Evolutionary conservation across 2,329 filamentous ascomycete species (phyloP), one percentile per base, ranked within the genome.

Genomic region (Fusarium sambucinum): DNA sequence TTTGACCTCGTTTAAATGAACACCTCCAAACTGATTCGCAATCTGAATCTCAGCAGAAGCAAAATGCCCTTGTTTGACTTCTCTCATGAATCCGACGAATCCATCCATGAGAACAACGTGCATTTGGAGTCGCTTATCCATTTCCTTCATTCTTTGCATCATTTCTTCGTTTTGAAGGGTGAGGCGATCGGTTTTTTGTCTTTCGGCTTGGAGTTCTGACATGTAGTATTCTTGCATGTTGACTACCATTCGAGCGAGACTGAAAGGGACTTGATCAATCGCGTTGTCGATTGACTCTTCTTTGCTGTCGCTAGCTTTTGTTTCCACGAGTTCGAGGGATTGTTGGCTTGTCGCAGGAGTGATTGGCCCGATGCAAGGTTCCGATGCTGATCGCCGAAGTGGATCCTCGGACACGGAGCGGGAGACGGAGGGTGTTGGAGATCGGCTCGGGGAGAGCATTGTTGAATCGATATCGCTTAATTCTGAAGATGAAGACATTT

Each of bases 211-310:
- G 1, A 75, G 56, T 12, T 73, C 67, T 4, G 59, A 37, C 2
- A 40, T 48, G 12, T 75, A 75, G 10, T 70, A 41, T n/a, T 70
- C 62, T 9, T 73, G 70, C 61, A 75, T 70, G 4, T 71, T 73
- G 4, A 72, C 56, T 0, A 74, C 48, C 5, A 51, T 40, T 8
- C 44, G 44, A 3, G 69, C 65, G 3, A 74, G 27, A 12, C 50
- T 46, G 8, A 58, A 14, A 3, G 71, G 62, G 1, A 68, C 55
- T 10, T 56, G 41, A 3, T 68, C 45, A 1, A 57, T 46, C 12
- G 29, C 16, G 1, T 57, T 30, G 0, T 60, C 45, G 1, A 32
- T 40, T 1, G 12, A 29, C 1, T 33, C 12, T 1, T 35, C 19
- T 7, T 37, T n/a, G 0, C 10, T 4, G 6, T 19, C 8, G 1